These are phyloP conservation scores for Trichoderma sp. DNA, from an alignment of 2,329 filamentous ascomycete genomes.

Conservation along the genomic window DNA sequence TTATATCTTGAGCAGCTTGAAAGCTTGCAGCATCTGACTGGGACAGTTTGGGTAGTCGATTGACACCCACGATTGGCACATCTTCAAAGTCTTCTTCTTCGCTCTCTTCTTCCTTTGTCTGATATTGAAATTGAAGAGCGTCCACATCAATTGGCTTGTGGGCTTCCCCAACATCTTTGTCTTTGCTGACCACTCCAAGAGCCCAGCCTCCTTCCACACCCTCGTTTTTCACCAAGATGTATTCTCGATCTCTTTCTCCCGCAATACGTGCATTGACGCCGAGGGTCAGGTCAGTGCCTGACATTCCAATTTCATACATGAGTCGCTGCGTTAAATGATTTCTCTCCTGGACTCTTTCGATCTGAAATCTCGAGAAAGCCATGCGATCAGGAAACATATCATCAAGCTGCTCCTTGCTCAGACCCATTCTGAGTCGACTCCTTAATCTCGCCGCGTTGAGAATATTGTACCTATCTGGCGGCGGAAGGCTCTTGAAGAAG, in stretches of 20 bases:
- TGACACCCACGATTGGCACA: conserved; percentile 85
- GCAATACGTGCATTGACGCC: conserved; percentile 66
- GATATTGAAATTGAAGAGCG: conserved; percentile 55
- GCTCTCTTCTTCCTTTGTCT: conserved; percentile 56
- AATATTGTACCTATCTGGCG: conserved; percentile 93
- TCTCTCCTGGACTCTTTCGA: conserved; percentile 86
- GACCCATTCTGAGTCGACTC: conserved; percentile 87
- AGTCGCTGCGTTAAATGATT: conserved; percentile 92
- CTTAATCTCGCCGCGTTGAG: conserved; percentile 87
- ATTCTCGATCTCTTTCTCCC: conserved; percentile 86
- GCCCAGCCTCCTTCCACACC: conserved; percentile 95
- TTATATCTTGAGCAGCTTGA: conserved; percentile 29
- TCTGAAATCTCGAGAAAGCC: conserved; percentile 95
- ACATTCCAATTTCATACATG: conserved; percentile 93
- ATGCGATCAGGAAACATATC: conserved; percentile 97
- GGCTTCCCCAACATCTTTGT: conserved; percentile 73
- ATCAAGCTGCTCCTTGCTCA: conserved; percentile 94
- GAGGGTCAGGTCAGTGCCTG: conserved; percentile 68
- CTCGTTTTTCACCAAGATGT: conserved; percentile 93
- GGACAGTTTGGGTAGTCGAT: conserved; percentile 66
- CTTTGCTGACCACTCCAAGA: conserved; percentile 84
- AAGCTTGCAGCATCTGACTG: conserved; percentile 25
- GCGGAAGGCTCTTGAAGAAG: conserved; percentile 88
- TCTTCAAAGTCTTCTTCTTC: conserved; percentile 85
- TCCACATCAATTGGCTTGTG: conserved; percentile 94